Evolutionary conservation across 1,284 basidiomycete genomes (phyloP).

Genomic region (Tetrapyrgos nigripes): DNA sequence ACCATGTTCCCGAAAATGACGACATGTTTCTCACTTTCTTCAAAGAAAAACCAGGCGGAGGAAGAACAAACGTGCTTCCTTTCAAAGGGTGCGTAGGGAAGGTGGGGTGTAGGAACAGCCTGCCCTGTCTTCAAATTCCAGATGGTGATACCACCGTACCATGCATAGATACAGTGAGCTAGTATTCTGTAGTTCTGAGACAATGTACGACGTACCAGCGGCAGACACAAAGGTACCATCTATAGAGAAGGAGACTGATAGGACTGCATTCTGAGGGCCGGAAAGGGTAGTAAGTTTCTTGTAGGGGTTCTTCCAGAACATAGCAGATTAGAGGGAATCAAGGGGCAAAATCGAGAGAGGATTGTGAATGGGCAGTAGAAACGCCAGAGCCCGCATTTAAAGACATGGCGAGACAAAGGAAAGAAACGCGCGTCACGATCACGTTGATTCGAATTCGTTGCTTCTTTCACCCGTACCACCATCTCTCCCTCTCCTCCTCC

Average conservation of each 20-base stretch:
- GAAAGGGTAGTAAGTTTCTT: not conserved
- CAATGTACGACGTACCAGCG: not conserved
- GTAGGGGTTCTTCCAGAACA: too few species aligned
- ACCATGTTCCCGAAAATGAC: not conserved
- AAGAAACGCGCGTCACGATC: too few species aligned
- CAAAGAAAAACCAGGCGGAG: not conserved
- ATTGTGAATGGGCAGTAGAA: too few species aligned
- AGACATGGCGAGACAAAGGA: too few species aligned
- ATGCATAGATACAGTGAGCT: not conserved
- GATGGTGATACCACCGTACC: conserved; percentile 4
- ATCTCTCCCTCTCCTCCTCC: too few species aligned
- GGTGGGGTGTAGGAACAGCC: not conserved
- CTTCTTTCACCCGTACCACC: too few species aligned
- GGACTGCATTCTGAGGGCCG: conserved; percentile 4
- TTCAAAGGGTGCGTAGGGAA: not conserved
- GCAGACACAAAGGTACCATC: conserved; percentile 6
- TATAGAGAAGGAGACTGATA: conserved; percentile 5
- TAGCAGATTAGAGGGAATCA: too few species aligned
- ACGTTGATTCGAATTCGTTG: too few species aligned
- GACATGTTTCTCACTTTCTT: not conserved
- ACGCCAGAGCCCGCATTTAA: too few species aligned
- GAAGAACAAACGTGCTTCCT: not conserved
- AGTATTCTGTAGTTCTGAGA: not conserved
- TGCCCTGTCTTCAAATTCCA: conserved; percentile 1
- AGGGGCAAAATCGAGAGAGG: too few species aligned